phyloP scores from a whole-genome alignment of 2,329 filamentous ascomycete species.

The Colletotrichum melonis region DNA sequence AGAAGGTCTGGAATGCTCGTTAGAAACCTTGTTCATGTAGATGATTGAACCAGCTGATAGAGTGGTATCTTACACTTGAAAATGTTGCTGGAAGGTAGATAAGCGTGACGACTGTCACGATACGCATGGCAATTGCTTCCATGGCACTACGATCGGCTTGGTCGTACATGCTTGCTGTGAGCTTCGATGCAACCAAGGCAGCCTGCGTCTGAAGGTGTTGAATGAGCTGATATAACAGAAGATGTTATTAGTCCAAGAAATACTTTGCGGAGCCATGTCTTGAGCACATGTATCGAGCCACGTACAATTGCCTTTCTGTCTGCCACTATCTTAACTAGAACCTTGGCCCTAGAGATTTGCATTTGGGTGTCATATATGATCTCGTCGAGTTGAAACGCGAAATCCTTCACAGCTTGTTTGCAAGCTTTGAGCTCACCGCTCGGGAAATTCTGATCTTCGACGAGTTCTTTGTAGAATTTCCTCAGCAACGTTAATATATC shows the following conservation, averaged over 20 bases:
- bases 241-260: not conserved
- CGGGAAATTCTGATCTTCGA: constrained; percentile 41
- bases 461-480: constrained; percentile 48
- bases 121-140: constrained; percentile 41
- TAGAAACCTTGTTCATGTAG: too few relatives aligned
- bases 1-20: constrained; percentile 11
- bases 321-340: not conserved
- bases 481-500: constrained; percentile 47
- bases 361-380: constrained; percentile 11
- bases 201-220: constrained; percentile 48
- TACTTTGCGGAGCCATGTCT: too few relatives aligned
- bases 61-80: constrained; percentile 9
- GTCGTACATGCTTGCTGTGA: constrained; percentile 40
- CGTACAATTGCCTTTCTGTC: constrained; percentile 19
- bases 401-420: not conserved
- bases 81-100: constrained; percentile 40
- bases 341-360: constrained; percentile 1
- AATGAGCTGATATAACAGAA: constrained; percentile 39
- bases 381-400: constrained; percentile 2
- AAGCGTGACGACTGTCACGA: constrained; percentile 43
- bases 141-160: constrained; percentile 43
- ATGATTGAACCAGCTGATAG: not conserved
- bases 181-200: constrained; percentile 22
- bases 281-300: not conserved
- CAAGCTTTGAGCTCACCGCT: not conserved